Evolutionary conservation across 768 basidiomycete species (phyloP), one percentile per base, ranked within the genome.

Genomic region (Exidia glandulosa): DNA sequence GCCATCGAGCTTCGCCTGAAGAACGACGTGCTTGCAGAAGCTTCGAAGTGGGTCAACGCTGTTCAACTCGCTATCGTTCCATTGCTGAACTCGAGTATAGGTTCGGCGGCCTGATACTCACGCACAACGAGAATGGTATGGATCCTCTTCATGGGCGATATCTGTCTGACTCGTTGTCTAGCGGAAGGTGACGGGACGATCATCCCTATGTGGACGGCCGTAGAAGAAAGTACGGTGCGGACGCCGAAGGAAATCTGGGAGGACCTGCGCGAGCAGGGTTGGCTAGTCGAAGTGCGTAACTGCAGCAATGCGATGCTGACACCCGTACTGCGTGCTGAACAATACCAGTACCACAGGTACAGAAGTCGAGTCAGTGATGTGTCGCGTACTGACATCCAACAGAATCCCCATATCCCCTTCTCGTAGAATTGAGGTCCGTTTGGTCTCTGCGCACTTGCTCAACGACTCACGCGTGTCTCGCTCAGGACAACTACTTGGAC

Each of bases 331-430:
- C 61, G 31, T 36, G 58, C 63, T 56, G n/a, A n/a, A n/a, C n/a
- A n/a, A n/a, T 50, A 54, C 57, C 37, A 57, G 59, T 67, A 37
- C 13, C 16, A 50, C 41, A 32, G 32, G 30, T 36, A 13, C 32
- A 4, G 19, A n/a, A 9, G n/a, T 29, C 12, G 29, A 19, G 12
- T 19, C 23, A 32, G 57, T 52, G 29, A 32, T 57, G 56, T 32
- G 57, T 47, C 31, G 57, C 16, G 41, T 34, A 56, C 63, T 60
- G 23, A 54, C 9, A 25, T 13, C 59, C 32, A 60, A 2, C 63
- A 91, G 90, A 16, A 94, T 96, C 56, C 95, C 96, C n/a, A 94
- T 99, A 58, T 88, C 92, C 10, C 90, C 91, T 1, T 87, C 94
- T 68, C 85, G 87, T 4, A 89, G 89, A 0, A 92, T 98, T 54